Base-by-base conservation (phyloP, 2,329 filamentous ascomycete species). In the Paecilomyces sp. region DNA sequence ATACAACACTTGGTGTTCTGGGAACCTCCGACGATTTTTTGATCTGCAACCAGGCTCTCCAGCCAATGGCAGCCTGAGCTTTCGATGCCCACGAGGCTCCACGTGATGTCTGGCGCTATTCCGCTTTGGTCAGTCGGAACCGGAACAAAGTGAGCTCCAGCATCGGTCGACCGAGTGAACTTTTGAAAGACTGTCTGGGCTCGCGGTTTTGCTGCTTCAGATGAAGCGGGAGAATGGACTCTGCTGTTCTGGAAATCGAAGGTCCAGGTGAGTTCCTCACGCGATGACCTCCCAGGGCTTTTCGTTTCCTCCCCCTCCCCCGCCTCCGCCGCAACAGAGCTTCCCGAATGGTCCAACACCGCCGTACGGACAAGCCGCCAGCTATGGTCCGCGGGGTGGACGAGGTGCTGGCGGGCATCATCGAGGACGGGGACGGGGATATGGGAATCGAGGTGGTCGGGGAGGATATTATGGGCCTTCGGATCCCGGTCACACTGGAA, bases 291-390 rank as follows among this genome's bases (percentile, higher is more conserved):
- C 75, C 57, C 72, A 77, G 67, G 74, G 73, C 28, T 79, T 79
- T 66, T 74, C 77, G 51, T 80, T 79, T 64, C 77, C 77, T 60
- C 77, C 76, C 22, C 77, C 77, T 34, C 77, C 77, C 18, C 77
- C 77, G 36, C 75, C 75, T 41, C 74, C 74, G 8, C 58, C 67
- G 24, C 62, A 59, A 22, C 63, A 63, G 34, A 60, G 57, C 57
- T 66, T 57, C 54, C 64, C 57, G 62, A 66, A 57, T 59, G 61
- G 52, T 57, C 34, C 71, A n/a, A 36, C 65, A 31, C 30, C 61
- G 13, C 67, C 67, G 41, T 70, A 72, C 58, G 67, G 69, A 18
- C 66, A 72, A 28, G 58, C 66, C 52, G 53, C 31, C 56, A 52
- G 33, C 33, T 56, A 69, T 62, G 63, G 65, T 36, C 64, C 67